A percentile compares a stretch with the other conserved stretches of the same genome.
phyloP scores from a whole-genome alignment of 2,329 filamentous ascomycete species.

The Bimuria novae-zelandiae region DNA sequence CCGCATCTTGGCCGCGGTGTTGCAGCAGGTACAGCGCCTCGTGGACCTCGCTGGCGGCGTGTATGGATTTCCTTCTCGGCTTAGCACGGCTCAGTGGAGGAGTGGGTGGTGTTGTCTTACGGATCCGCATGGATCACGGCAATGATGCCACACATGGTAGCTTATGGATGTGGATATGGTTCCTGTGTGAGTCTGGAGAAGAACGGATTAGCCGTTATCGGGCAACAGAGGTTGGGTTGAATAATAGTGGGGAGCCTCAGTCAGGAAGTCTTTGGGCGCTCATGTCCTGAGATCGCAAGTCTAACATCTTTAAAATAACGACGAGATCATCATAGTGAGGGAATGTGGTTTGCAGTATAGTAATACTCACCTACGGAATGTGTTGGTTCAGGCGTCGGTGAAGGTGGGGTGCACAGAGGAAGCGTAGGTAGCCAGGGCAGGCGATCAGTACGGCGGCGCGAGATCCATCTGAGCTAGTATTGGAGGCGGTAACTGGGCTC shows the following conservation, averaged over 20 bases:
- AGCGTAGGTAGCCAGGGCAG: constrained; percentile 14
- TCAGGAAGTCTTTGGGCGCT: constrained; percentile 46
- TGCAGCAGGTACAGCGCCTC: constrained; percentile 48
- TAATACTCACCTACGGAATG: constrained; percentile 19
- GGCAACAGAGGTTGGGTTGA: constrained; percentile 18
- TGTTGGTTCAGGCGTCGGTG: constrained; percentile 5
- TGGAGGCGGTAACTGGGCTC: constrained; percentile 13
- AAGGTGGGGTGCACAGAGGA: constrained; percentile 16
- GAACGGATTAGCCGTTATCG: constrained; percentile 27
- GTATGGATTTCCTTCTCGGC: constrained; percentile 35
- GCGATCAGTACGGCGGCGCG: constrained; percentile 18
- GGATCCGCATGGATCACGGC: constrained; percentile 54
- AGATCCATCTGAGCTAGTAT: constrained; percentile 17
- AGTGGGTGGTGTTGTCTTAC: constrained; percentile 29
- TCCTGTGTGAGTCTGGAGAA: constrained; percentile 16
- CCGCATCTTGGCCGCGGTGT: constrained; percentile 83
- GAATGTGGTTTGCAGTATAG: not conserved
- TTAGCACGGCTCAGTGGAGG: constrained; percentile 18
- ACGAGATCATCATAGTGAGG: constrained; percentile 41
- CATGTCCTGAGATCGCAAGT: constrained; percentile 44
- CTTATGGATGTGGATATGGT: constrained; percentile 3
- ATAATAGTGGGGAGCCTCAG: constrained; percentile 22
- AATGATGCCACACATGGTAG: constrained; percentile 57
- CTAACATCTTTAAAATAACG: constrained; percentile 47
- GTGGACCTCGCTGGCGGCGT: constrained; percentile 51